phyloP scores from a whole-genome alignment of 1,284 basidiomycete genomes.

The Testicularia cyperi region DNA sequence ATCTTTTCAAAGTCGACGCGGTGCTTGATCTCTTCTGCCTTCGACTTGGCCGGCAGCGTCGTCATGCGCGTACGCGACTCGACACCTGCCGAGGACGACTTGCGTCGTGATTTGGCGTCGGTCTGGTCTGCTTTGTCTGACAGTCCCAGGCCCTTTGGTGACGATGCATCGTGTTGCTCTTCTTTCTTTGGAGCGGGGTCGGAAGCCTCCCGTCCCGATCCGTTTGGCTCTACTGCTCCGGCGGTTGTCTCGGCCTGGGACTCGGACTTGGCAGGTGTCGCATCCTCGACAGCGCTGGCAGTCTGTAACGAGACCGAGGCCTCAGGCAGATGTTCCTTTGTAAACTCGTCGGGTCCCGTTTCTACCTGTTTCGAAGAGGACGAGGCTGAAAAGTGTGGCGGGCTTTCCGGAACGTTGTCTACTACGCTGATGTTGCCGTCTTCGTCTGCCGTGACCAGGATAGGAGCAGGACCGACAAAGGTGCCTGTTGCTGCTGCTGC shows the following conservation, averaged over 20 bases:
- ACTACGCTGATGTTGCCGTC: conserved; percentile 31
- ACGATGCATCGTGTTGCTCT: no score
- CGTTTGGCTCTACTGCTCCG: no score
- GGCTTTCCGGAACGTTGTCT: conserved; percentile 12
- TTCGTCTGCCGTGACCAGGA: conserved; percentile 24
- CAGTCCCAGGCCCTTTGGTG: conserved; percentile 14
- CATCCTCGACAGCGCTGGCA: no score
- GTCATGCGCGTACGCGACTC: conserved; percentile 68
- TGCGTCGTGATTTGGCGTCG: conserved; percentile 15
- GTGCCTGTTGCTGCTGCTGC: neutral
- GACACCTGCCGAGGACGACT: conserved; percentile 38
- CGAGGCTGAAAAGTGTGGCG: conserved; percentile 2
- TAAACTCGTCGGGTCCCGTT: no score
- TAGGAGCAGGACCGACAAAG: conserved; percentile 3
- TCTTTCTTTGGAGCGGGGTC: no score
- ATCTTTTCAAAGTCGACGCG: conserved; percentile 84
- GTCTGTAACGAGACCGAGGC: no score
- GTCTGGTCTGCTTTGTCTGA: conserved; percentile 35
- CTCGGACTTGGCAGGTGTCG: no score
- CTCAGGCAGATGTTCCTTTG: no score
- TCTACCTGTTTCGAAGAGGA: neutral
- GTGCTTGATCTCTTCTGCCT: conserved; percentile 78
- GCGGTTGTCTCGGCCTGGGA: no score
- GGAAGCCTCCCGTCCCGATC: no score
- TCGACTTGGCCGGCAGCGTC: conserved; percentile 80